Conservation (phyloP, 805 yeast species). For the Vanderwaltozyma tropicalis region DNA sequence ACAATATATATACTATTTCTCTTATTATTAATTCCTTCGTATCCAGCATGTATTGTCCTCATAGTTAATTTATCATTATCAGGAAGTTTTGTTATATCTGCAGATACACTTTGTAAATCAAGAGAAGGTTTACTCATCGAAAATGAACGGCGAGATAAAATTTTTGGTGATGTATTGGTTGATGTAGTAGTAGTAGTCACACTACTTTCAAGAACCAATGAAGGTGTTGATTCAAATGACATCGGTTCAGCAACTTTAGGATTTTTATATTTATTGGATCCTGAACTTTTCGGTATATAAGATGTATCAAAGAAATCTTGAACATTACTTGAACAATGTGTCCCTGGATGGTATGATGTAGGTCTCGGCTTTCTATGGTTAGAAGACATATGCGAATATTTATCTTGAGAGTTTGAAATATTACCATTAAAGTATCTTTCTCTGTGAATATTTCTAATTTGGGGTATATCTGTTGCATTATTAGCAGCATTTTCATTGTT, state of each 20-base stretch:
- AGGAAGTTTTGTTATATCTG: slow-evolving; percentile 19
- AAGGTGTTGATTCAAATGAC: slow-evolving; percentile 1
- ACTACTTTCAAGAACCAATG: background rate
- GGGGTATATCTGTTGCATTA: background rate
- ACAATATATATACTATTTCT: no score
- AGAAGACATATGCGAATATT: slow-evolving; percentile 11
- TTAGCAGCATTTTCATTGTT: no score
- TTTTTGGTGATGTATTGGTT: background rate
- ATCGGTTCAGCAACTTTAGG: background rate
- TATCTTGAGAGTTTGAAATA: background rate
- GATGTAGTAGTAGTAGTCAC: background rate
- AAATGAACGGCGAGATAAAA: slow-evolving; percentile 8
- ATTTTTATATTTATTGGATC: background rate
- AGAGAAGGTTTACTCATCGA: slow-evolving; percentile 28
- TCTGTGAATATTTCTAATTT: background rate
- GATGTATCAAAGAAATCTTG: background rate
- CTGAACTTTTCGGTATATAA: background rate
- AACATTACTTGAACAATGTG: slow-evolving; percentile 3
- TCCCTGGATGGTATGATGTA: slow-evolving; percentile 65
- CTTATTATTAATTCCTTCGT: no score
- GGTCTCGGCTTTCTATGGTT: slow-evolving; percentile 65
- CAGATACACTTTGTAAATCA: slow-evolving; percentile 28
- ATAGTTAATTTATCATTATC: slow-evolving; percentile 26
- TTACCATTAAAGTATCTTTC: background rate
- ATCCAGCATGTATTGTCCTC: no score